Evolutionary conservation across 2,329 filamentous ascomycete genomes (phyloP), one percentile per base, ranked within the genome.

Genomic region (Xylaria sp.): DNA sequence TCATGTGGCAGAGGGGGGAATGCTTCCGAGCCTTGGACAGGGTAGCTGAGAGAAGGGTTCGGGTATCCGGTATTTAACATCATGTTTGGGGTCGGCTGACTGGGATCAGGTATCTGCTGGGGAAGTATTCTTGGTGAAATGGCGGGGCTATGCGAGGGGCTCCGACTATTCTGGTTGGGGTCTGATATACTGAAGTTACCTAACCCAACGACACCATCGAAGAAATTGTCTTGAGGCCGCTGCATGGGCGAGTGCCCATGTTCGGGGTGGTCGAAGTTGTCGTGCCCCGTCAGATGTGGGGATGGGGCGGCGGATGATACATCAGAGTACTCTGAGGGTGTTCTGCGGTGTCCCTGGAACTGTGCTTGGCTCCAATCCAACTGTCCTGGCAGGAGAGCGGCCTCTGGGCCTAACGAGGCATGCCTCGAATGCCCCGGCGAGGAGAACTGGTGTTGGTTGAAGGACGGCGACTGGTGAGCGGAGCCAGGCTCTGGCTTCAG

Each of bases 291-390:
- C 52, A 96, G 75, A 67, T 91, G 91, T 2, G 93, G 93, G 17
- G 93, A 97, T 20, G 87, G 89, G 19, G 90, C 87, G 16, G 87
- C 90, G 17, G 91, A 96, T 4, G 88, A 96, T 5, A 96, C 87
- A 63, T 97, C 93, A 2, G 92, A 96, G 66, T 88, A 91, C 64
- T 97, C 93, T n/a, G 92, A 97, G 1, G 91, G 90, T 37, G 85
- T 87, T 66, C 92, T 85, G 63, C 92, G 84, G 69, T 97, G 93
- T n/a, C 84, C 80, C 62, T 90, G 88, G 67, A 96, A 97, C 55
- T 84, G 80, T 13, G 77, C 72, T 51, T 78, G 77, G 39, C 63
- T 77, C 82, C 82, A 85, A 54, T 85, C 81, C 48, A 78, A 62
- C 60, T 83, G 81, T n/a, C 72, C 75, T 2, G 76, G 77, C 22